Percentiles rank a stretch among this genome's conserved stretches.
Evolutionary conservation across 352 stramenopile species (phyloP).

Genomic region (Aphanomyces astaci): DNA sequence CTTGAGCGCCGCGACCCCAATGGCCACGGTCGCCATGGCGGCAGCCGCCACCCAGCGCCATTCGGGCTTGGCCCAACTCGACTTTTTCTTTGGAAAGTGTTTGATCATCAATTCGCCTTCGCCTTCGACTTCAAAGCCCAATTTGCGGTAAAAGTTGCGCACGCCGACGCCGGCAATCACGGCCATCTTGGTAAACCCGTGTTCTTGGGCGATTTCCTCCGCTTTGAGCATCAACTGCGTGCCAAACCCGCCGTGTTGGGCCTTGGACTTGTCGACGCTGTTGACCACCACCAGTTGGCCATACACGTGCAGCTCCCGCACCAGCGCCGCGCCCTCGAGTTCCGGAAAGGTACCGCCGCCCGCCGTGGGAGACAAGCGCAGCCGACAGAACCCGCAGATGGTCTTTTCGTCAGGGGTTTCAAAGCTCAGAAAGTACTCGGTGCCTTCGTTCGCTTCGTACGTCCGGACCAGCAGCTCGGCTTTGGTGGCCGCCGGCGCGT

Average conservation of each 20-base stretch:
- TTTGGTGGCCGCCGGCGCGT: constrained; percentile 64
- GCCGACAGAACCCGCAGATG: constrained; percentile 86
- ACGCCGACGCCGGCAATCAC: constrained; percentile 88
- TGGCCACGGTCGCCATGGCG: background rate
- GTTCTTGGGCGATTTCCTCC: constrained; percentile 58
- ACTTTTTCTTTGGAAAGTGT: constrained; percentile 32
- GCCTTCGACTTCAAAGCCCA: constrained; percentile 82
- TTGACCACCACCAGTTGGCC: constrained; percentile 65
- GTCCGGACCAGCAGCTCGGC: constrained; percentile 63
- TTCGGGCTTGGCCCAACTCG: background rate
- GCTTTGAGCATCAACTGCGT: constrained; percentile 80
- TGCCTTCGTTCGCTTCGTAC: constrained; percentile 81
- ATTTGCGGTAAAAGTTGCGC: constrained; percentile 84
- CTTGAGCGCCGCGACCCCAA: constrained; percentile 8
- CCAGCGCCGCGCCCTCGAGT: constrained; percentile 66
- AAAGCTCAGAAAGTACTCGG: constrained; percentile 90
- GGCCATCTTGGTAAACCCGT: constrained; percentile 74
- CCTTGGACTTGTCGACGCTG: constrained; percentile 38
- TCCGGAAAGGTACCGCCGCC: constrained; percentile 68
- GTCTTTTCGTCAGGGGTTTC: constrained; percentile 83
- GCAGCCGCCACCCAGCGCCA: background rate
- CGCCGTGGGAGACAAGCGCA: constrained; percentile 65
- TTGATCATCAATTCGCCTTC: constrained; percentile 86
- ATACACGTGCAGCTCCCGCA: constrained; percentile 88
- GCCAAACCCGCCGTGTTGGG: constrained; percentile 85